Evolutionary conservation across 805 yeast species (phyloP), one percentile per base, ranked within the genome.

Genomic region (Metschnikowia drakensbergensis): DNA sequence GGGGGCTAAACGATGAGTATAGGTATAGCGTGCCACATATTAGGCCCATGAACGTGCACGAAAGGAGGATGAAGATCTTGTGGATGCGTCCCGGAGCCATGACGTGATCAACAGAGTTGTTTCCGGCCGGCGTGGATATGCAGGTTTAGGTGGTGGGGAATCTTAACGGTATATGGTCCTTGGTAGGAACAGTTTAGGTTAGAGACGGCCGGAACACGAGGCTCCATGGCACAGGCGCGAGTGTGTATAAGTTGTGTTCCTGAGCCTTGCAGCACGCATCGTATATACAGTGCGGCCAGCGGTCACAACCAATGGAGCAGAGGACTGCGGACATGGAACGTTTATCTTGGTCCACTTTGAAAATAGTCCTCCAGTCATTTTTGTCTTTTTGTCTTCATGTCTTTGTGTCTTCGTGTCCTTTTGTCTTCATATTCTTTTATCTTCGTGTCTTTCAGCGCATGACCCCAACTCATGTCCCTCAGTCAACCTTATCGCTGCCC

Each of bases 1-100:
- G 94, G 0, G 95, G 92, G 34, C 89, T 84, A 62, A 81, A 87
- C 0, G 88, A 87, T 6, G 88, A 82, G 65, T 82, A 87, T 40
- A 86, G 68, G 64, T 87, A 87, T 58, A 85, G 69, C 1, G 94
- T 87, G 1, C 95, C 95, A 56, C 88, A 81, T 13, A 77, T 77
- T 42, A 83, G 63, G 9, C 85, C 86, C 54, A 70, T 46, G 61
- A 56, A 58, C 22, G 67, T 63, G 50, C 64, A 60, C 42, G 62
- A 54, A 27, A 63, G 54, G 27, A 63, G 54, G 43, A 61, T 51
- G 23, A 61, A 52, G 27, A 58, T 55, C 43, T 60, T 58, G 36
- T 51, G 58, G 40, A 58, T 41, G 28, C 33, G 32, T 17, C 45
- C 45, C 5, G 37, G 37, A 5, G 31, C 22, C 45, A 42, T 42